Evolutionary conservation across 1,284 basidiomycete species (phyloP).

Genomic region (Sanguinoderma infundibulare): DNA sequence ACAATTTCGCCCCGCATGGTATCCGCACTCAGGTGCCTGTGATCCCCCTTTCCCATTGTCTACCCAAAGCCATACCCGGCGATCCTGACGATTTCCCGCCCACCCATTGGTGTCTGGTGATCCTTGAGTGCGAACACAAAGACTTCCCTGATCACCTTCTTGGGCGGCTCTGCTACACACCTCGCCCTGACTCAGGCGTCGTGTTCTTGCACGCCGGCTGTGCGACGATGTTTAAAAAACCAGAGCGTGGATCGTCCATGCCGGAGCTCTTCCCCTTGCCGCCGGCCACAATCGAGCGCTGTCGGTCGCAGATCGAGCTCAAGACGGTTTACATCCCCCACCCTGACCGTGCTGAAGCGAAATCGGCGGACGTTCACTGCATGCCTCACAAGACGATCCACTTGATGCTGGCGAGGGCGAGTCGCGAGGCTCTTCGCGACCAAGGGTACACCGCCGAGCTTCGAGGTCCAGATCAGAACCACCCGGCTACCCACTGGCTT

Average conservation of each 20-base stretch:
- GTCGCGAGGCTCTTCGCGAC: neutral
- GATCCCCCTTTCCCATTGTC: neutral
- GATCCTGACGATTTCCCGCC: too few relatives aligned
- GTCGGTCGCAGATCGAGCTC: neutral
- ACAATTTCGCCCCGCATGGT: neutral
- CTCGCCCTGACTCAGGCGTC: neutral
- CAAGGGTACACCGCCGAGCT: neutral
- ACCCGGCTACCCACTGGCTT: neutral
- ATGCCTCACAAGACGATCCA: neutral
- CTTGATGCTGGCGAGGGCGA: neutral
- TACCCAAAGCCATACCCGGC: neutral
- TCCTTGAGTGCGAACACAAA: neutral
- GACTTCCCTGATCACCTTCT: neutral
- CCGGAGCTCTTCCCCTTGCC: neutral
- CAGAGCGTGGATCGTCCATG: neutral
- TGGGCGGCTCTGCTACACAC: neutral
- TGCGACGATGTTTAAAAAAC: neutral
- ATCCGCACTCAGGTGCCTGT: neutral
- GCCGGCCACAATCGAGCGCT: neutral
- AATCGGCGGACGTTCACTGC: too few relatives aligned
- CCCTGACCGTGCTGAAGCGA: neutral
- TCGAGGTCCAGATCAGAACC: neutral
- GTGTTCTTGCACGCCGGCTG: neutral
- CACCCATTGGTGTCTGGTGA: neutral
- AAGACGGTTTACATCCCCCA: neutral